Percentiles rank a stretch among this genome's conserved stretches.
Conservation (phyloP, 257 asterid species). For the Catharanthus roseus region DNA sequence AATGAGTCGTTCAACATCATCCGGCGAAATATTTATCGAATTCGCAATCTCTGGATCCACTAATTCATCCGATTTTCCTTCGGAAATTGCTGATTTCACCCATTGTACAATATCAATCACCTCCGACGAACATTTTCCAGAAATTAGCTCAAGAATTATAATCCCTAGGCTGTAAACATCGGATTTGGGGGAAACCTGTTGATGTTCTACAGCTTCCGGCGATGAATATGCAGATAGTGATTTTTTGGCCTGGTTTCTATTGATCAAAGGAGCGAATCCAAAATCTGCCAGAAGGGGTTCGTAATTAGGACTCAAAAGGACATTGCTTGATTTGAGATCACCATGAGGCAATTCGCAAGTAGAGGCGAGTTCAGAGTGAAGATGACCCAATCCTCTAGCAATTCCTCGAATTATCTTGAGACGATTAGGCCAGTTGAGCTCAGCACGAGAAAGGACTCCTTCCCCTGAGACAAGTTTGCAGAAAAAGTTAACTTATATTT, state of each 20-base stretch:
- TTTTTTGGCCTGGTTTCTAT: slow-evolving; percentile 36
- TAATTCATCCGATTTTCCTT: slow-evolving; percentile 43
- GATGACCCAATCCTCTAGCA: slow-evolving; percentile 51
- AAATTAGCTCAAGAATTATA: slow-evolving; percentile 65
- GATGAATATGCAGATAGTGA: slow-evolving; percentile 53
- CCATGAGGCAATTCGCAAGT: slow-evolving; percentile 68
- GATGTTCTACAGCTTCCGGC: slow-evolving; percentile 50
- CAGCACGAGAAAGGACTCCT: slow-evolving; percentile 35
- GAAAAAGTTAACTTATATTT: too few species aligned
- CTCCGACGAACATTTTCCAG: slow-evolving; percentile 64
- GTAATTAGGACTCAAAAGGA: slow-evolving; percentile 39
- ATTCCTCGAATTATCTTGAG: slow-evolving; percentile 61
- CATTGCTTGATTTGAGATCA: slow-evolving; percentile 71
- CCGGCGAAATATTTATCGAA: background rate
- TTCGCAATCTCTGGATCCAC: slow-evolving; percentile 44
- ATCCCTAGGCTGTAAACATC: slow-evolving; percentile 70
- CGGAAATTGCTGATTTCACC: slow-evolving; percentile 46
- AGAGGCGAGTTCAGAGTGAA: slow-evolving; percentile 47
- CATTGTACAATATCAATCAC: slow-evolving; percentile 60
- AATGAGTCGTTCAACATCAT: slow-evolving; percentile 41
- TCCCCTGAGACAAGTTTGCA: slow-evolving; percentile 52
- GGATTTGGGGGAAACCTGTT: slow-evolving; percentile 50
- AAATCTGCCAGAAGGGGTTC: slow-evolving; percentile 66
- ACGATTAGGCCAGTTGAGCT: slow-evolving; percentile 58
- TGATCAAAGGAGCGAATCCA: slow-evolving; percentile 44